phyloP scores from a whole-genome alignment of 345 rosid genomes.

The Populus simonii region DNA sequence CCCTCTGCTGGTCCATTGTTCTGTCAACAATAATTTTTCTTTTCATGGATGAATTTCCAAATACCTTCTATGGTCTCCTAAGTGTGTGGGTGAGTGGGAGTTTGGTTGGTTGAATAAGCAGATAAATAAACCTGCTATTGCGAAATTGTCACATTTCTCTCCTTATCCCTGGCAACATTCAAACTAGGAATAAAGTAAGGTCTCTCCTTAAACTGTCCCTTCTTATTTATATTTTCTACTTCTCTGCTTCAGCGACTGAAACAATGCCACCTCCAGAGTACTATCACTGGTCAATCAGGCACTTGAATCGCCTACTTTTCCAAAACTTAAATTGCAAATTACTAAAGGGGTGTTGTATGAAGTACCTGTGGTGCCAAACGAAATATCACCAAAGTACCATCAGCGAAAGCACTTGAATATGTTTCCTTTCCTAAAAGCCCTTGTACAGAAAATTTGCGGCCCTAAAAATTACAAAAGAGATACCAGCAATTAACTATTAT shows the following conservation, averaged over 20 bases:
- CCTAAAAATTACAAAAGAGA: conserved; percentile 38
- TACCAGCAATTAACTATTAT: not conserved
- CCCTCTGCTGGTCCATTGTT: not conserved
- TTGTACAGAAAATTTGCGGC: conserved; percentile 75
- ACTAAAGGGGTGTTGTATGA: not conserved
- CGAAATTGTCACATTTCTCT: not conserved
- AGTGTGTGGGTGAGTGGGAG: not conserved
- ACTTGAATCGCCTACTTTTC: not conserved
- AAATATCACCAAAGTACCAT: conserved; percentile 81
- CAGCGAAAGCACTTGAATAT: conserved; percentile 46
- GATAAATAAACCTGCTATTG: not conserved
- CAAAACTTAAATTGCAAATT: not conserved
- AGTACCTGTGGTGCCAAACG: conserved; percentile 91
- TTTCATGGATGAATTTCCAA: not conserved
- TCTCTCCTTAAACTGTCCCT: not conserved
- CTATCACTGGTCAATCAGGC: not conserved
- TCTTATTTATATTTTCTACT: not conserved
- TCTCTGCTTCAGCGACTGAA: not conserved
- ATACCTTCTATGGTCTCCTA: not conserved
- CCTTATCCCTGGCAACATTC: not conserved
- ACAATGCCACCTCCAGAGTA: not conserved
- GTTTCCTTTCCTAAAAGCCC: conserved; percentile 78
- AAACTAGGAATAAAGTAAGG: not conserved
- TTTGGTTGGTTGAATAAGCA: not conserved
- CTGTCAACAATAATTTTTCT: not conserved